Conservation (phyloP, 106 monocot genomes). For the Gastrodia elata region DNA sequence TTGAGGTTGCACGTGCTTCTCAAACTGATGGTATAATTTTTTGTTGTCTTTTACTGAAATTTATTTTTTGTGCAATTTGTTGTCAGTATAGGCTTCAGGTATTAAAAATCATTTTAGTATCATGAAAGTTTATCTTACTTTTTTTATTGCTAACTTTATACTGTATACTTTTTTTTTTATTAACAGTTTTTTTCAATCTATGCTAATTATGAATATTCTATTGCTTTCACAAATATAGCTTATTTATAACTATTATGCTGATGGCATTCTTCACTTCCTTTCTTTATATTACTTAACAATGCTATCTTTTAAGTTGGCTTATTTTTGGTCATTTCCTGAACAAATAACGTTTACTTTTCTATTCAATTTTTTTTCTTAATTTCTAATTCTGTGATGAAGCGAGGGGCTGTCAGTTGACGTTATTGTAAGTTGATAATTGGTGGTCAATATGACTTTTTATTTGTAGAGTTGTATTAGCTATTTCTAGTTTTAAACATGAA, state of each 20-base stretch:
- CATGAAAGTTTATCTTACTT: background rate
- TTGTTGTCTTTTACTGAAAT: background rate
- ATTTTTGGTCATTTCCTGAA: background rate
- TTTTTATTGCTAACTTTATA: background rate
- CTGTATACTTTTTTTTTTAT: background rate
- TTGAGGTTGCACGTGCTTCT: constrained; percentile 61
- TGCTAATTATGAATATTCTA: background rate
- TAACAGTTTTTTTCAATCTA: background rate
- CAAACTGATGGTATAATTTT: constrained; percentile 72
- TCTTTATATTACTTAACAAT: background rate
- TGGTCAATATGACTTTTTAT: background rate
- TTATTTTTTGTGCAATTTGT: background rate
- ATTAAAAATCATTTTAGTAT: background rate
- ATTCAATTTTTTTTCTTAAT: background rate
- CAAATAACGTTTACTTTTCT: background rate
- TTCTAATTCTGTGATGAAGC: background rate
- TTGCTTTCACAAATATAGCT: background rate
- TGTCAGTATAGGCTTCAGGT: background rate
- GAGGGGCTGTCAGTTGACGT: background rate
- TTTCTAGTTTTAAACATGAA: background rate
- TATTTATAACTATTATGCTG: background rate
- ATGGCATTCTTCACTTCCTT: background rate
- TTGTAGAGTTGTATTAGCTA: background rate
- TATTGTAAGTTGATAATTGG: background rate
- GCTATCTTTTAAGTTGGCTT: background rate